Percentiles rank a stretch among this genome's conserved stretches.
Conservation (phyloP, 2,329 filamentous ascomycete species). For the Calonectria leucothoes region DNA sequence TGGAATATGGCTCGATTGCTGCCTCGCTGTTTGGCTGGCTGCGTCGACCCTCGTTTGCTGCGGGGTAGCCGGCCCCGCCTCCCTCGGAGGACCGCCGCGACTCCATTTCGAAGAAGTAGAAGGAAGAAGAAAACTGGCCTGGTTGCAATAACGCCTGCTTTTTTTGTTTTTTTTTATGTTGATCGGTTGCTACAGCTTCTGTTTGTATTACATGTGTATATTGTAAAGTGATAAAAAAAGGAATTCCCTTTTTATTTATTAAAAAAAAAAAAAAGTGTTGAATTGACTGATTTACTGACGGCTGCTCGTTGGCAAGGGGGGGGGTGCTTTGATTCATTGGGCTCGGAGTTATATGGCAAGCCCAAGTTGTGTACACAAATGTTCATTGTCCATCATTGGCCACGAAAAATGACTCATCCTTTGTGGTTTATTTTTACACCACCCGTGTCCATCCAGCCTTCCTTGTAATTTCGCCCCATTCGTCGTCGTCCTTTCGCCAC, state of each 20-base stretch:
- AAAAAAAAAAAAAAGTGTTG: not conserved
- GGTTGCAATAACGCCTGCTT: no score
- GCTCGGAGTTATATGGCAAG: not conserved
- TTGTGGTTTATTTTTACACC: not conserved
- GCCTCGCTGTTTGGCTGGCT: not conserved
- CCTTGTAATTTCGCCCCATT: not conserved
- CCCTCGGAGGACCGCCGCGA: not conserved
- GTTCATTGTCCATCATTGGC: not conserved
- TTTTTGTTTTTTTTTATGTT: not conserved
- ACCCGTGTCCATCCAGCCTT: not conserved
- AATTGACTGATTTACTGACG: no score
- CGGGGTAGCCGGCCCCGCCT: not conserved
- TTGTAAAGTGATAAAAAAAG: not conserved
- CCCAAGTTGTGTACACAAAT: not conserved
- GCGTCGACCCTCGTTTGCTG: slow-evolving; percentile 1
- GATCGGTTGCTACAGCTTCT: no score
- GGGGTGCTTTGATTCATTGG: not conserved
- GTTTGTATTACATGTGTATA: not conserved
- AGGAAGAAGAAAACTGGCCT: not conserved
- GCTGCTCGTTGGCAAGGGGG: not conserved
- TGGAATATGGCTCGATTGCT: not conserved
- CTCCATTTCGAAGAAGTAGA: not conserved
- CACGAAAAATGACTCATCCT: slow-evolving; percentile 3
- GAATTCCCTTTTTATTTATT: not conserved
- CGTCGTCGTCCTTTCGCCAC: not conserved